phyloP scores from a whole-genome alignment of 1,284 basidiomycete species.

The Cryptococcus jaspeensis region DNA sequence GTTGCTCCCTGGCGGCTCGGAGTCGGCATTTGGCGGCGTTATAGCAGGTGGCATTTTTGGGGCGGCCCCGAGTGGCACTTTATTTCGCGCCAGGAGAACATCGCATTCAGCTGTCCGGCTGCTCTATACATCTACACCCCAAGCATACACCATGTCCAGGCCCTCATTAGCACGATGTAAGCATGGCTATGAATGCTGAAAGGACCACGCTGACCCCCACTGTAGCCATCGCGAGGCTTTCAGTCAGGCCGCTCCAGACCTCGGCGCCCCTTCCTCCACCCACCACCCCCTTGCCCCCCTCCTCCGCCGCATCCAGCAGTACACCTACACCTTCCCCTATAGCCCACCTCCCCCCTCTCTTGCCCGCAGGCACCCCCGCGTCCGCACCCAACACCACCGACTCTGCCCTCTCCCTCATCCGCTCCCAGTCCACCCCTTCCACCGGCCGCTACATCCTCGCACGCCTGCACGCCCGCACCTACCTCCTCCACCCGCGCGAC shows the following conservation, averaged over 20 bases:
- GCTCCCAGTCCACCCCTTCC: constrained; percentile 55
- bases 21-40: not conserved
- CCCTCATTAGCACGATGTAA: too few relatives aligned
- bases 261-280: constrained; percentile 32
- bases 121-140: too few relatives aligned
- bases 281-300: constrained; percentile 20
- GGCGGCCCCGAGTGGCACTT: not conserved
- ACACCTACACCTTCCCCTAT: constrained; percentile 29
- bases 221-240: constrained; percentile 16
- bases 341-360: constrained; percentile 36
- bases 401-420: constrained; percentile 51
- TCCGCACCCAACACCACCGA: constrained; percentile 29
- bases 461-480: constrained; percentile 80
- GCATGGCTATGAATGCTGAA: too few relatives aligned
- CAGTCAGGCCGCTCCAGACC: constrained; percentile 29
- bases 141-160: too few relatives aligned
- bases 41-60: not conserved
- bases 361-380: constrained; percentile 22
- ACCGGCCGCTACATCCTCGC: constrained; percentile 84
- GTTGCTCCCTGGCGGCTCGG: too few relatives aligned
- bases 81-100: too few relatives aligned
- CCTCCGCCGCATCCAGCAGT: constrained; percentile 9
- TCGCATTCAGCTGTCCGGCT: too few relatives aligned
- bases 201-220: not conserved
- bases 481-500: constrained; percentile 85